Evolutionary conservation across 169 alveolate species (phyloP).

Genomic region (Plasmodium chabaudi): DNA sequence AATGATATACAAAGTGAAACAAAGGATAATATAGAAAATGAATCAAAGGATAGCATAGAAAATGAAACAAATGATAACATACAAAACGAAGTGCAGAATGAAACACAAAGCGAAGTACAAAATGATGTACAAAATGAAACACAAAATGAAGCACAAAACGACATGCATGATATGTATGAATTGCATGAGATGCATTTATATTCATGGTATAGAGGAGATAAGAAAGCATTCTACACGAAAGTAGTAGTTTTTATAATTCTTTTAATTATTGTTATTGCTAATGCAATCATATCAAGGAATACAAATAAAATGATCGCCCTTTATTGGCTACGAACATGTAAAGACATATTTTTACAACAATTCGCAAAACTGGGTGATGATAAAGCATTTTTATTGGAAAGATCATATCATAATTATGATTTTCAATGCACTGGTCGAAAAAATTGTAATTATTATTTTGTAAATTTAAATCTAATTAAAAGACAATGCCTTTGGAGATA

Average conservation of each 20-base stretch:
- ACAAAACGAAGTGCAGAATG: too few species aligned
- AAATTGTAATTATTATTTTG: constrained; percentile 61
- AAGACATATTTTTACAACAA: constrained; percentile 49
- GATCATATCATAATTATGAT: constrained; percentile 61
- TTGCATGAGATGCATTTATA: not conserved
- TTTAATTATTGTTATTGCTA: constrained; percentile 25
- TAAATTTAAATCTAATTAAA: constrained; percentile 34
- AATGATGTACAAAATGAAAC: too few species aligned
- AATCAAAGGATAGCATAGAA: too few species aligned
- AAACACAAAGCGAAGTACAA: too few species aligned
- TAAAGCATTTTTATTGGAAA: constrained; percentile 67
- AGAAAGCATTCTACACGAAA: constrained; percentile 44
- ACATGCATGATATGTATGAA: not conserved
- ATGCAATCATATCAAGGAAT: constrained; percentile 47
- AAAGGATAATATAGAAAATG: too few species aligned
- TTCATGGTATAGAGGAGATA: constrained; percentile 68
- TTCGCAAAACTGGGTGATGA: constrained; percentile 72
- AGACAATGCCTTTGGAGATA: constrained; percentile 76
- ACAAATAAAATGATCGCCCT: constrained; percentile 52
- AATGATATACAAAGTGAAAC: too few species aligned
- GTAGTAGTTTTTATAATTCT: constrained; percentile 5
- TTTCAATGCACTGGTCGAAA: constrained; percentile 70
- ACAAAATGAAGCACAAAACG: not conserved
- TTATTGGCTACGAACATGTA: constrained; percentile 61
- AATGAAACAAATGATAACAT: too few species aligned